These are phyloP conservation scores for Coprinopsis marcescibilis DNA, from an alignment of 768 basidiomycete genomes.

Conservation along the genomic window DNA sequence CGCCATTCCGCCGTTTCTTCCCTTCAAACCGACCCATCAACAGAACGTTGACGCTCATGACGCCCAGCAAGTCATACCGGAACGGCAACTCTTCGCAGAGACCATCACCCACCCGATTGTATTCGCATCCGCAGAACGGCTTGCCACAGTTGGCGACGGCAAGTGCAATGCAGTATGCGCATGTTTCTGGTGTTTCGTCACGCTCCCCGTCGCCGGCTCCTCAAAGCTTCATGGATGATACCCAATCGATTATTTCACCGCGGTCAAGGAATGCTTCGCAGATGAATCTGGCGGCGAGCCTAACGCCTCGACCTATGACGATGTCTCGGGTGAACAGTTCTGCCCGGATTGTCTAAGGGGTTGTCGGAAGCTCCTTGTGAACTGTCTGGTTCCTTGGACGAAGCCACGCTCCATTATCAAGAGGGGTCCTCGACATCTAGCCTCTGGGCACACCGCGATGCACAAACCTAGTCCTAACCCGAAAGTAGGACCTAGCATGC, in stretches of 20 bases:
- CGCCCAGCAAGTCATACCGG: too few species aligned
- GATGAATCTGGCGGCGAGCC: slow-evolving; percentile 52
- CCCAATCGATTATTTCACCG: slow-evolving; percentile 37
- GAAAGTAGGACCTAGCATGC: too few species aligned
- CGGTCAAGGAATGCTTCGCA: slow-evolving; percentile 67
- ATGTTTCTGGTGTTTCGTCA: slow-evolving; percentile 23
- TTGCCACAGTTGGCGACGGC: slow-evolving; percentile 19
- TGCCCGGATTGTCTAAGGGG: too few species aligned
- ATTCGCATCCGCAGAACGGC: slow-evolving; percentile 24
- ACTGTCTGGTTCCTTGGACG: too few species aligned
- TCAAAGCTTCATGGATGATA: slow-evolving; percentile 20
- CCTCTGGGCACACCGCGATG: too few species aligned
- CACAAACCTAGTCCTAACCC: too few species aligned
- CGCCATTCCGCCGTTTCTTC: slow-evolving; percentile 14
- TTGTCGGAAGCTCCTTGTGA: too few species aligned
- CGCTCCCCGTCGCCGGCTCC: slow-evolving; percentile 47
- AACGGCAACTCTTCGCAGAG: too few species aligned
- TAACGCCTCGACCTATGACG: slow-evolving; percentile 38
- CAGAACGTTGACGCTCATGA: neutral
- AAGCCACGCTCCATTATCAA: too few species aligned
- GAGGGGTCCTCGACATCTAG: too few species aligned
- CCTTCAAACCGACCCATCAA: slow-evolving; percentile 1
- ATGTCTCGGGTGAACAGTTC: slow-evolving; percentile 27
- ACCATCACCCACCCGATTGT: slow-evolving; percentile 29
- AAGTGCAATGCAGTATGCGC: slow-evolving; percentile 34